phyloP scores from a whole-genome alignment of 805 yeast species.

The Pichia kluyveri region DNA sequence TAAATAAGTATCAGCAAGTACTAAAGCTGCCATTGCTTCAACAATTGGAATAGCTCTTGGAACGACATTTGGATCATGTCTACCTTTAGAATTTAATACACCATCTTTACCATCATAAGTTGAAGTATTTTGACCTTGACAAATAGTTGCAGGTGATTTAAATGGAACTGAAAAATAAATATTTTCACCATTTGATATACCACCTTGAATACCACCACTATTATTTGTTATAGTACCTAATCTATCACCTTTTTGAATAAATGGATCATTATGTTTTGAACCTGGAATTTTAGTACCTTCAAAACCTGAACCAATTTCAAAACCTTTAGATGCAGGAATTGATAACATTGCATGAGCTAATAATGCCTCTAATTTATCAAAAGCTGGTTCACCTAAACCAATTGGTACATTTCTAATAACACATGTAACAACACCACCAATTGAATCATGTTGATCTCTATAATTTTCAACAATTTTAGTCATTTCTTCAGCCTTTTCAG shows the following conservation, averaged over 20 bases:
- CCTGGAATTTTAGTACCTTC: slow-evolving; percentile 86
- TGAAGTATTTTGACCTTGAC: slow-evolving; percentile 84
- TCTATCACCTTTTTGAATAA: slow-evolving; percentile 49
- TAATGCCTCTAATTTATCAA: slow-evolving; percentile 91
- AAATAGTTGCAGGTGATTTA: slow-evolving; percentile 96
- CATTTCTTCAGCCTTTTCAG: slow-evolving; percentile 64
- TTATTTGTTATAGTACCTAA: slow-evolving; percentile 84
- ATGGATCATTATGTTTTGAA: slow-evolving; percentile 88
- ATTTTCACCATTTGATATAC: slow-evolving; percentile 92
- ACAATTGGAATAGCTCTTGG: slow-evolving; percentile 98
- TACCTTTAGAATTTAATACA: slow-evolving; percentile 87
- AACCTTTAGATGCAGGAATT: slow-evolving; percentile 96
- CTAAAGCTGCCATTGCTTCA: slow-evolving; percentile 97
- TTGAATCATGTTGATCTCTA: slow-evolving; percentile 82
- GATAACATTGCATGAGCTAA: slow-evolving; percentile 98
- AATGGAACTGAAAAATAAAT: slow-evolving; percentile 93
- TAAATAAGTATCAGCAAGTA: slow-evolving; percentile 75
- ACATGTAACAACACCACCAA: slow-evolving; percentile 97
- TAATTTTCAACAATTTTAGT: slow-evolving; percentile 77
- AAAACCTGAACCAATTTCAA: slow-evolving; percentile 96
- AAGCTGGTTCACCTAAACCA: slow-evolving; percentile 97
- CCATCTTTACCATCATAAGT: slow-evolving; percentile 86
- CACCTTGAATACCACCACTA: slow-evolving; percentile 98
- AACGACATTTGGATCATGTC: slow-evolving; percentile 97
- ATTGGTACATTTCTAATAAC: slow-evolving; percentile 88